A percentile compares a stretch with the other conserved stretches of the same genome.
Conservation (phyloP, 768 basidiomycete species). For the Kwoniella sp. region DNA sequence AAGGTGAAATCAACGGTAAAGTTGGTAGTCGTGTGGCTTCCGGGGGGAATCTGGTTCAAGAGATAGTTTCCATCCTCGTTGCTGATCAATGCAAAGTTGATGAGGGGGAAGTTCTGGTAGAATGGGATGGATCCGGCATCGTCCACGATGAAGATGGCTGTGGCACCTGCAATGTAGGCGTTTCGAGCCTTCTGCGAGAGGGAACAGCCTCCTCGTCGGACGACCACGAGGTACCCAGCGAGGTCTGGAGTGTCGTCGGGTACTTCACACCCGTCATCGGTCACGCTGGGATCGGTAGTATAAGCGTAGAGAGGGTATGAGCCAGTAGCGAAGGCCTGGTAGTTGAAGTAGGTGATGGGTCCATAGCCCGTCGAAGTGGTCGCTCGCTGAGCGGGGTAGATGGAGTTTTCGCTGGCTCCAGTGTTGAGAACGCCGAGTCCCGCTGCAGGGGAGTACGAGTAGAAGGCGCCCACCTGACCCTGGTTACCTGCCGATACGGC, state of each 20-base stretch:
- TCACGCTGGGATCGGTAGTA: constrained; percentile 58
- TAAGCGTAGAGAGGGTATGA: constrained; percentile 59
- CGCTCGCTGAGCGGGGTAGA: constrained; percentile 60
- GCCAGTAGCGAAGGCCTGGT: constrained; percentile 55
- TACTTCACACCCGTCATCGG: constrained; percentile 62
- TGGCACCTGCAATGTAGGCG: constrained; percentile 23
- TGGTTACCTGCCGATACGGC: constrained; percentile 63
- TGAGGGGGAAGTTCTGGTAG: constrained; percentile 35
- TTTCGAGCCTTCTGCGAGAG: constrained; percentile 55
- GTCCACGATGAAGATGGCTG: constrained; percentile 33
- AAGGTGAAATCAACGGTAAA: constrained; percentile 36
- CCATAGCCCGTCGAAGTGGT: constrained; percentile 54
- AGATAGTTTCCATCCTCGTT: constrained; percentile 45
- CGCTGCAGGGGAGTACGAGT: constrained; percentile 56
- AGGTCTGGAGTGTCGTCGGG: constrained; percentile 59
- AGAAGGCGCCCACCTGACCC: constrained; percentile 62
- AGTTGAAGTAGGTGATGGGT: constrained; percentile 56
- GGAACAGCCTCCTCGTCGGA: constrained; percentile 61
- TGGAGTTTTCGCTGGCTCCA: constrained; percentile 51
- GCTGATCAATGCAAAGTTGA: constrained; percentile 37
- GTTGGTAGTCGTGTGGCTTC: constrained; percentile 17
- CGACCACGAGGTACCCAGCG: constrained; percentile 56
- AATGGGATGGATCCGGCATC: constrained; percentile 15
- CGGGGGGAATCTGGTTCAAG: constrained; percentile 21
- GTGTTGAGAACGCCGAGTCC: constrained; percentile 59